These are phyloP conservation scores for Nematocida sp. DNA, from an alignment of 371 early-diverging fungal species.

Conservation along the genomic window DNA sequence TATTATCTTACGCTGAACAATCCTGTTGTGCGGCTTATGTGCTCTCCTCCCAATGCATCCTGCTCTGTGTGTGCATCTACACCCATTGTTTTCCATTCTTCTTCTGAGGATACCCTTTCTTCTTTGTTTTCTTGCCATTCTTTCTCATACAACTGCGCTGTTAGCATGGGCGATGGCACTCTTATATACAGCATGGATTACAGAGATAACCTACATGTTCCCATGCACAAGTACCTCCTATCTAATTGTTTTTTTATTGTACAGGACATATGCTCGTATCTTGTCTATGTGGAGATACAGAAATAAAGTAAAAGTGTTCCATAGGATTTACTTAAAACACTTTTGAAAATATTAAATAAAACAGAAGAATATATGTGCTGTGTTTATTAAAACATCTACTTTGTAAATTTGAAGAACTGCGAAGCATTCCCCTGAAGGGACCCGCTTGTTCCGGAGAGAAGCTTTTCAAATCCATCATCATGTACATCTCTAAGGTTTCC, in stretches of 20 bases:
- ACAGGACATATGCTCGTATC: too few species aligned
- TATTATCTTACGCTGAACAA: background rate
- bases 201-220: background rate
- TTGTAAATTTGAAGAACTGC: conserved; percentile 54
- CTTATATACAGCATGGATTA: conserved; percentile 18
- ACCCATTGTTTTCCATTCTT: background rate
- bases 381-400: conserved; percentile 12
- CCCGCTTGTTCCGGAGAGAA: conserved; percentile 1
- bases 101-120: background rate
- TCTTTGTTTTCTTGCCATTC: background rate
- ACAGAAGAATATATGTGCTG: background rate
- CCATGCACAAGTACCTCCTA: too few species aligned
- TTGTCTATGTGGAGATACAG: too few species aligned
- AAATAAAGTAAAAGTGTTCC: too few species aligned
- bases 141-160: background rate
- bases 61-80: conserved; percentile 3
- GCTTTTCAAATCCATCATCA: conserved; percentile 49
- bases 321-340: too few species aligned
- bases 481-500: conserved; percentile 62
- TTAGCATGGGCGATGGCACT: background rate
- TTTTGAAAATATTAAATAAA: too few species aligned
- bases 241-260: too few species aligned
- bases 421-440: conserved; percentile 30
- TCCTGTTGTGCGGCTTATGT: background rate
- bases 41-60: background rate